Percentiles rank a stretch among this genome's conserved stretches.
phyloP scores from a whole-genome alignment of 2,329 filamentous ascomycete genomes.

The Aurifilum marmelostoma region DNA sequence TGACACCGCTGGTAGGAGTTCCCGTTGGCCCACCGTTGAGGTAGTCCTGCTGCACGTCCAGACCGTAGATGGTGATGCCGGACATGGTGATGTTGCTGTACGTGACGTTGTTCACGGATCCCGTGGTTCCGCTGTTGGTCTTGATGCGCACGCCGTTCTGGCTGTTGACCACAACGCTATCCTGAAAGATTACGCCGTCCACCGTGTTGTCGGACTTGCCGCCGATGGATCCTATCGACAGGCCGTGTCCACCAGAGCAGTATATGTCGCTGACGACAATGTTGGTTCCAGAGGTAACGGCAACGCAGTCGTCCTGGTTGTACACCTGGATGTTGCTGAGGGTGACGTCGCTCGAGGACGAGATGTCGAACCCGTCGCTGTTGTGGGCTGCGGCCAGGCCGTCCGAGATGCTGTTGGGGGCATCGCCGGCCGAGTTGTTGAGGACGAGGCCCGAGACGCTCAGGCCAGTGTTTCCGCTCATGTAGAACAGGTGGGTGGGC shows the following conservation, averaged over 20 bases:
- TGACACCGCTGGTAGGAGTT: conserved; percentile 51
- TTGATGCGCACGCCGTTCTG: conserved; percentile 58
- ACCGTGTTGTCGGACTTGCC: conserved; percentile 57
- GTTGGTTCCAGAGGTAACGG: conserved; percentile 56
- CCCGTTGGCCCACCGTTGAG: conserved; percentile 51
- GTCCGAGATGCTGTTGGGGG: conserved; percentile 31
- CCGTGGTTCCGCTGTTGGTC: conserved; percentile 51
- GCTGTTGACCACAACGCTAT: conserved; percentile 55
- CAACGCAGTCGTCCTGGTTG: conserved; percentile 66
- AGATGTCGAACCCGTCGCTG: conserved; percentile 64
- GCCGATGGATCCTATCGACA: conserved; percentile 49
- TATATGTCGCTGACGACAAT: conserved; percentile 49
- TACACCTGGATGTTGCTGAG: conserved; percentile 57
- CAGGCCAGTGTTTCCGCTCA: conserved; percentile 42
- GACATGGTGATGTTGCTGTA: conserved; percentile 35
- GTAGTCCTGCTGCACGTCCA: conserved; percentile 49
- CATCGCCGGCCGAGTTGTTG: conserved; percentile 45
- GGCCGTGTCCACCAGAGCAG: conserved; percentile 50
- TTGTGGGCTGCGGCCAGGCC: conserved; percentile 45
- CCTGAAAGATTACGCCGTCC: conserved; percentile 51
- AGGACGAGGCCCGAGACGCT: conserved; percentile 42
- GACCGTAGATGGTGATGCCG: conserved; percentile 38
- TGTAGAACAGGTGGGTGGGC: conserved; percentile 48
- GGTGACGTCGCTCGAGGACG: conserved; percentile 50
- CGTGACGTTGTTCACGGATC: conserved; percentile 45